Conservation (phyloP, 2,329 filamentous ascomycete species). For the Claviceps paspali region DNA sequence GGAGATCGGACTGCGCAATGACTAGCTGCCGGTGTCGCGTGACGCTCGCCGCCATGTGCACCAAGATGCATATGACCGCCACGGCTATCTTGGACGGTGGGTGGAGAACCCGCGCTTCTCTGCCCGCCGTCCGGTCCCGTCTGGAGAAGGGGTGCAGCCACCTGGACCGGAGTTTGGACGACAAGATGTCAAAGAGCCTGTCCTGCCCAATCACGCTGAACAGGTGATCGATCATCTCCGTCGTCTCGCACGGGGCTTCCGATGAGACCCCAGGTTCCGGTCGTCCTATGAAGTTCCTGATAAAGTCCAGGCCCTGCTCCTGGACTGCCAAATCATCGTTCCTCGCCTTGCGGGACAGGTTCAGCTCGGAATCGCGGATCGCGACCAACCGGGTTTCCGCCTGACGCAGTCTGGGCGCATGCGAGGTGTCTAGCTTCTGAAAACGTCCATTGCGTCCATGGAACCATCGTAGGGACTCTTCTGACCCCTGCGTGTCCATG, state of each 20-base stretch:
- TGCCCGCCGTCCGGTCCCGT: slow-evolving; percentile 17
- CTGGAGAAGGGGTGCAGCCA: slow-evolving; percentile 37
- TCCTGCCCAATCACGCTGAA: slow-evolving; percentile 62
- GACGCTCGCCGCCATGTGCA: slow-evolving; percentile 74
- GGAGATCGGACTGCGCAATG: slow-evolving; percentile 59
- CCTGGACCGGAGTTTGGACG: slow-evolving; percentile 57
- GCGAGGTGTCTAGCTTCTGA: slow-evolving; percentile 18
- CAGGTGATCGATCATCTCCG: slow-evolving; percentile 72
- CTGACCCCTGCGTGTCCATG: slow-evolving; percentile 37
- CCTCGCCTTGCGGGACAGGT: slow-evolving; percentile 50
- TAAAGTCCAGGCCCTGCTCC: slow-evolving; percentile 77
- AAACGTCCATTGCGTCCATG: slow-evolving; percentile 17
- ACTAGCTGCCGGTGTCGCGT: slow-evolving; percentile 65
- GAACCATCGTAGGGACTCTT: slow-evolving; percentile 26
- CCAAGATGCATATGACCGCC: slow-evolving; percentile 66
- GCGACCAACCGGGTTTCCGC: slow-evolving; percentile 33
- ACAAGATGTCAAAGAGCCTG: slow-evolving; percentile 65
- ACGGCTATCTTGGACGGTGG: slow-evolving; percentile 56
- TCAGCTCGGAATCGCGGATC: slow-evolving; percentile 51
- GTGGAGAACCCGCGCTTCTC: slow-evolving; percentile 36
- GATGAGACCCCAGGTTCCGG: slow-evolving; percentile 31
- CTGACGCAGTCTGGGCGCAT: slow-evolving; percentile 29
- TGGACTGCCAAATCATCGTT: slow-evolving; percentile 75
- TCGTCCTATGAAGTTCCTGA: slow-evolving; percentile 75
- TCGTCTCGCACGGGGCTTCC: slow-evolving; percentile 34